phyloP scores from a whole-genome alignment of 176 grass and related monocot genomes.

The Typha latifolia region DNA sequence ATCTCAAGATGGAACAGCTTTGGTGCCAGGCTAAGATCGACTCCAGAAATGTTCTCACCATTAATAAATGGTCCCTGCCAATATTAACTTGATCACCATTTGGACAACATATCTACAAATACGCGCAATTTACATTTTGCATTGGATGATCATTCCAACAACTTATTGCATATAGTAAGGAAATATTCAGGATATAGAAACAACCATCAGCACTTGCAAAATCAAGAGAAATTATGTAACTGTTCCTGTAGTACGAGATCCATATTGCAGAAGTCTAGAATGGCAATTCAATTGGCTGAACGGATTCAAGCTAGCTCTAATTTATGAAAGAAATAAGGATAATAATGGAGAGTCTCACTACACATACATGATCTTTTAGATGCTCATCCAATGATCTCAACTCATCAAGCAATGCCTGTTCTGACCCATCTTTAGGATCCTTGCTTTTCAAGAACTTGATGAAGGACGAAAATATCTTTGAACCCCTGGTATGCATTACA shows the following conservation, averaged over 20 bases:
- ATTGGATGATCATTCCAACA: too few species aligned
- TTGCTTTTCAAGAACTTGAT: constrained; percentile 81
- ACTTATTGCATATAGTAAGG: too few species aligned
- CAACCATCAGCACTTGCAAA: too few species aligned
- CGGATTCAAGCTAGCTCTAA: too few species aligned
- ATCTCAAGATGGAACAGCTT: constrained; percentile 81
- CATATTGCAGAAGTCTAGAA: too few species aligned
- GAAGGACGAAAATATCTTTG: constrained; percentile 66
- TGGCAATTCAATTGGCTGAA: too few species aligned
- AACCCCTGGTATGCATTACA: constrained; percentile 54
- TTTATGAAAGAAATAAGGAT: too few species aligned
- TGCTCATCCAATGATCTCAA: constrained; percentile 57
- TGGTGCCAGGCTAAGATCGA: constrained; percentile 58
- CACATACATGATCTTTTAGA: constrained; percentile 69
- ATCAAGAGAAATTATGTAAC: too few species aligned
- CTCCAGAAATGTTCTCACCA: constrained; percentile 47
- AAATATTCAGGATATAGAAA: too few species aligned
- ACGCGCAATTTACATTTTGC: not conserved
- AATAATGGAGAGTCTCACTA: not conserved
- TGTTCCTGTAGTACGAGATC: too few species aligned
- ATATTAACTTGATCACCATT: not conserved
- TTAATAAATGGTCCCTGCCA: constrained; percentile 72
- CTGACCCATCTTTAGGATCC: constrained; percentile 60
- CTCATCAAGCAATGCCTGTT: constrained; percentile 54
- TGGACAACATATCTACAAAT: not conserved